phyloP scores from a whole-genome alignment of 2,329 filamentous ascomycete species.

The Colletotrichum costaricense region DNA sequence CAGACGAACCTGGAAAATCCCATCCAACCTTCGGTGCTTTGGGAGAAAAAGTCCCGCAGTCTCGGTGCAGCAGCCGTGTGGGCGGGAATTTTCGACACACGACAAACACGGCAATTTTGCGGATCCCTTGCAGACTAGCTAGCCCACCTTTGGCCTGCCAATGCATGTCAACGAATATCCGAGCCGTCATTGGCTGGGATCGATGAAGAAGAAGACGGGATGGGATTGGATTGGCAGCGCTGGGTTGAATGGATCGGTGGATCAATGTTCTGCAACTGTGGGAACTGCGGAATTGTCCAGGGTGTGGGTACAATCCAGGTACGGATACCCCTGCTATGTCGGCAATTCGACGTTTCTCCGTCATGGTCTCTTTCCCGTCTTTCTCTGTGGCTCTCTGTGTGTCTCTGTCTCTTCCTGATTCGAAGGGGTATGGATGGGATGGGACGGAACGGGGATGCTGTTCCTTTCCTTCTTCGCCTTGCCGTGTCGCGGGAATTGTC shows the following conservation, averaged over 20 bases:
- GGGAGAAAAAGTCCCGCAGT: slow-evolving; percentile 26
- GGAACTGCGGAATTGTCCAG: not conserved
- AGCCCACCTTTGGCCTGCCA: slow-evolving; percentile 1
- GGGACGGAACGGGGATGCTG: not conserved
- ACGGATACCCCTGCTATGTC: not conserved
- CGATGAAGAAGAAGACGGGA: not conserved
- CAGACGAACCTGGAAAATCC: slow-evolving; percentile 21
- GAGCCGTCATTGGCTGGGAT: not conserved
- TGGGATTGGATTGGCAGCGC: not conserved
- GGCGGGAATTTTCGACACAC: slow-evolving; percentile 16
- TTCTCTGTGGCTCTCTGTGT: not conserved
- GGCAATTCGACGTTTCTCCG: not conserved
- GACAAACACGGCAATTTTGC: slow-evolving; percentile 35
- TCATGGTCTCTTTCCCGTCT: not conserved
- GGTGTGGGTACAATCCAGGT: not conserved
- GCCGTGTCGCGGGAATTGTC: slow-evolving; percentile 1
- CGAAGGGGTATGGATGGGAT: not conserved
- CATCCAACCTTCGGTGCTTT: slow-evolving; percentile 23
- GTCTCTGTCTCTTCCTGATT: not conserved
- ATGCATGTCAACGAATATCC: slow-evolving; percentile 8
- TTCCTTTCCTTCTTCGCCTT: not conserved
- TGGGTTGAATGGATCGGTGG: not conserved
- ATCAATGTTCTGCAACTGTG: not conserved
- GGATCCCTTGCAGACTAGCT: not conserved
- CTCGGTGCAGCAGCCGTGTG: slow-evolving; percentile 34